phyloP scores from a whole-genome alignment of 768 basidiomycete species.

The Termitomyces sp. region DNA sequence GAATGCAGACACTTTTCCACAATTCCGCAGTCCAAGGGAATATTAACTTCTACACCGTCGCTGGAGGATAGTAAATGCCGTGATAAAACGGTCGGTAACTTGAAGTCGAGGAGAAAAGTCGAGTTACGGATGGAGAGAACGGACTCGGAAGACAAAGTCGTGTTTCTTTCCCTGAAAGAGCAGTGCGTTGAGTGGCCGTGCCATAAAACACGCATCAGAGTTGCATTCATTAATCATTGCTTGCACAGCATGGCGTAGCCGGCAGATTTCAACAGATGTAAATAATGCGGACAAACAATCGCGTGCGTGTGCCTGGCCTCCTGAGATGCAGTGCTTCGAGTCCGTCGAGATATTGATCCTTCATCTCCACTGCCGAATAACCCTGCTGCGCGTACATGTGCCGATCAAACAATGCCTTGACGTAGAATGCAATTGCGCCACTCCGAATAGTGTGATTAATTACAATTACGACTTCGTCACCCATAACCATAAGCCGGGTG shows the following conservation, averaged over 20 bases:
- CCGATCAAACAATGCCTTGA: neutral
- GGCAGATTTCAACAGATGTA: neutral
- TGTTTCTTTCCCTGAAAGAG: neutral
- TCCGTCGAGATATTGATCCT: neutral
- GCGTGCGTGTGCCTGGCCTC: neutral
- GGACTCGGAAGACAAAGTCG: neutral
- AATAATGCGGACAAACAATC: neutral
- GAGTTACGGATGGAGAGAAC: neutral
- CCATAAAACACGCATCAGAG: neutral
- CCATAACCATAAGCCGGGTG: neutral
- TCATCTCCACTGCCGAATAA: neutral
- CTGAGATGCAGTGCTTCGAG: conserved; percentile 2
- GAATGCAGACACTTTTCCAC: neutral
- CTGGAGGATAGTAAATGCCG: neutral
- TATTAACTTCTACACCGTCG: neutral
- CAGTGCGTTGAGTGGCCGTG: neutral
- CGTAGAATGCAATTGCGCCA: neutral
- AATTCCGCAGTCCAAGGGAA: neutral
- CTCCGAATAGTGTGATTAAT: neutral
- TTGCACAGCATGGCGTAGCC: conserved; percentile 9
- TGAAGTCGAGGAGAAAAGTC: neutral
- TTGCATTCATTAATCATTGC: neutral
- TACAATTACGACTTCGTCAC: neutral
- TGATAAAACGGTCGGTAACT: neutral
- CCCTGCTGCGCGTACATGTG: neutral